Conservation (phyloP, 1,139 yeast genomes). For the Yamadazyma atlantica region DNA sequence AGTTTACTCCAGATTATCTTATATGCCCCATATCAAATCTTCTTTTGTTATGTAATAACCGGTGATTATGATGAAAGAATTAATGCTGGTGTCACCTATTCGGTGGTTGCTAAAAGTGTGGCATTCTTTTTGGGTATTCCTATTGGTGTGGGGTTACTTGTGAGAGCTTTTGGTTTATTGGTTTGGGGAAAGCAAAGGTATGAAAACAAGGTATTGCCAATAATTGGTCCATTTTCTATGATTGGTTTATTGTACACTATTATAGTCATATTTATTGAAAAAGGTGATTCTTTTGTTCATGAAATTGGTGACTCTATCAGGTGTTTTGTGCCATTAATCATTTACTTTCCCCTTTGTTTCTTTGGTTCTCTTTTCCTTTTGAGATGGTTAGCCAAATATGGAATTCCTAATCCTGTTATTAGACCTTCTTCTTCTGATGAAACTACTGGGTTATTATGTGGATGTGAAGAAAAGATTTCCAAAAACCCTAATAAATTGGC, state of each 20-base stretch:
- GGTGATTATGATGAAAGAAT: conserved; percentile 15
- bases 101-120: conserved; percentile 50
- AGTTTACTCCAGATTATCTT: conserved; percentile 52
- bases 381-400: conserved; percentile 23
- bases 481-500: conserved; percentile 19
- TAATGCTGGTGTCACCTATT: conserved; percentile 27
- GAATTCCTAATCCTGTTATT: conserved; percentile 6
- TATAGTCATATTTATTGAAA: conserved; percentile 51
- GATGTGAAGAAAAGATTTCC: conserved; percentile 31
- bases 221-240: conserved; percentile 50
- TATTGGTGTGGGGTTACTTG: conserved; percentile 43
- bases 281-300: conserved; percentile 50
- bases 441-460: conserved; percentile 26
- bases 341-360: conserved; percentile 52
- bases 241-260: conserved; percentile 55
- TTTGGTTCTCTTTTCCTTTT: conserved; percentile 42
- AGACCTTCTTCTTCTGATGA: conserved; percentile 1
- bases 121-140: conserved; percentile 59
- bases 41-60: conserved; percentile 43
- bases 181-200: conserved; percentile 28
- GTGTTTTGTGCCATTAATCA: conserved; percentile 50
- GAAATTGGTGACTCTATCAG: conserved; percentile 52
- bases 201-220: conserved; percentile 33
- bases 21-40: conserved; percentile 54
- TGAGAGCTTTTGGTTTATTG: conserved; percentile 31